Evolutionary conservation across 306 rosid species (phyloP).

Genomic region (Datisca glomerata): DNA sequence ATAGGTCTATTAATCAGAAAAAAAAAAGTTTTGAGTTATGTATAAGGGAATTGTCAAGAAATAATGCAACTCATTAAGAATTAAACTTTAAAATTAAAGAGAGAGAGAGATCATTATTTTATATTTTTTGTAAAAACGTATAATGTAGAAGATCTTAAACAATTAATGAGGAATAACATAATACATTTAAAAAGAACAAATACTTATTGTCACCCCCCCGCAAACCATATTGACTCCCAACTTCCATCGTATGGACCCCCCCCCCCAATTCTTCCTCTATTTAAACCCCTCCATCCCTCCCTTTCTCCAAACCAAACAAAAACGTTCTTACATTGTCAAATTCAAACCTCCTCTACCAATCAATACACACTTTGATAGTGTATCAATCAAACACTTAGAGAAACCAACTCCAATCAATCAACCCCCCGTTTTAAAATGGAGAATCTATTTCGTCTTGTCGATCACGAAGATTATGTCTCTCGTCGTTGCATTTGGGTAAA

Average conservation of each 20-base stretch:
- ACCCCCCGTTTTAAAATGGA: slow-evolving; percentile 27
- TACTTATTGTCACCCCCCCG: background rate
- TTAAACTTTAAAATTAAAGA: no score
- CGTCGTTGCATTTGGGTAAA: slow-evolving; percentile 61
- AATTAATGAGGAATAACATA: background rate
- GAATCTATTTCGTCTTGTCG: slow-evolving; percentile 35
- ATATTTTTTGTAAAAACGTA: background rate
- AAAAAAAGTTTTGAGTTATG: no score
- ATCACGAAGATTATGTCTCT: slow-evolving; percentile 33
- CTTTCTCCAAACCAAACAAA: background rate
- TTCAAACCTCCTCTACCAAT: background rate
- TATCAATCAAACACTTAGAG: no score
- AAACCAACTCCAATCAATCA: background rate
- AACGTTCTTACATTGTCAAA: background rate
- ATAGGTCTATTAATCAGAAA: no score
- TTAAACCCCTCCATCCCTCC: background rate
- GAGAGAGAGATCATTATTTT: no score
- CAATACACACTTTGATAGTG: background rate
- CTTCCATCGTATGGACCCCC: background rate
- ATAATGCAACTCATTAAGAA: no score
- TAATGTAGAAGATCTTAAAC: background rate
- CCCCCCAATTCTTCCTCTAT: background rate
- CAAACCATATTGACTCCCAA: background rate
- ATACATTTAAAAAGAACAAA: background rate
- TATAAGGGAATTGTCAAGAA: no score